These are phyloP conservation scores for Dendrocalamus sinicus DNA, from an alignment of 176 grass and related monocot genomes.

Conservation along the genomic window DNA sequence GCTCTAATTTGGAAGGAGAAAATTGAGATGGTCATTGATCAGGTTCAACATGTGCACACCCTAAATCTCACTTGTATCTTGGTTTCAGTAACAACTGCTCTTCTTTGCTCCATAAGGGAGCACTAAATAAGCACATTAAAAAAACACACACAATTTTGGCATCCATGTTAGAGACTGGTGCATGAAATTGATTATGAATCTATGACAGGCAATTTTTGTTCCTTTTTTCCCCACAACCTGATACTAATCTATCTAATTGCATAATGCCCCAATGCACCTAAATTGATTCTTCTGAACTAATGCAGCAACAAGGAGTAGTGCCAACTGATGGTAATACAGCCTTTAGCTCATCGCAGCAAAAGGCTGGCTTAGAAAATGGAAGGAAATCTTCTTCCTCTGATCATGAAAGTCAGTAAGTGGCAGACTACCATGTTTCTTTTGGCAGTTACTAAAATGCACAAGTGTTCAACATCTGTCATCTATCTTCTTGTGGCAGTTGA, in stretches of 20 bases:
- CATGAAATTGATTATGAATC: conserved; percentile 16
- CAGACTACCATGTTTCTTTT: conserved; percentile 41
- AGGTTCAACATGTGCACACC: conserved; percentile 55
- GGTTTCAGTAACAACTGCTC: neutral
- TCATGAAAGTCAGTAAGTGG: conserved; percentile 83
- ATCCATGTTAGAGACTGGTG: neutral
- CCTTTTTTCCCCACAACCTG: neutral
- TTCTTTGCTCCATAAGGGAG: neutral
- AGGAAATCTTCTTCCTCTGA: conserved; percentile 82
- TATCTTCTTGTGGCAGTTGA: conserved; percentile 22
- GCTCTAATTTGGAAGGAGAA: conserved; percentile 96
- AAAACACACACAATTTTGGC: neutral
- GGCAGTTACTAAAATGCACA: neutral
- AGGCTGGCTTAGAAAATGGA: conserved; percentile 62
- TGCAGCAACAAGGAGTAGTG: conserved; percentile 62
- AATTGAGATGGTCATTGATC: conserved; percentile 95
- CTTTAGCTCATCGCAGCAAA: conserved; percentile 54
- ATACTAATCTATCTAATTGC: neutral
- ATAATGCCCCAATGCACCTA: neutral
- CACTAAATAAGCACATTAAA: neutral
- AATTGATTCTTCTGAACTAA: conserved; percentile 35
- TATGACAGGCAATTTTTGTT: neutral
- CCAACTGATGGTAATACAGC: conserved; percentile 55
- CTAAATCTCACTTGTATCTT: neutral
- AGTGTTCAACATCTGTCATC: neutral